Base-by-base conservation (phyloP, 2,329 filamentous ascomycete genomes). In the Diaporthe eres region DNA sequence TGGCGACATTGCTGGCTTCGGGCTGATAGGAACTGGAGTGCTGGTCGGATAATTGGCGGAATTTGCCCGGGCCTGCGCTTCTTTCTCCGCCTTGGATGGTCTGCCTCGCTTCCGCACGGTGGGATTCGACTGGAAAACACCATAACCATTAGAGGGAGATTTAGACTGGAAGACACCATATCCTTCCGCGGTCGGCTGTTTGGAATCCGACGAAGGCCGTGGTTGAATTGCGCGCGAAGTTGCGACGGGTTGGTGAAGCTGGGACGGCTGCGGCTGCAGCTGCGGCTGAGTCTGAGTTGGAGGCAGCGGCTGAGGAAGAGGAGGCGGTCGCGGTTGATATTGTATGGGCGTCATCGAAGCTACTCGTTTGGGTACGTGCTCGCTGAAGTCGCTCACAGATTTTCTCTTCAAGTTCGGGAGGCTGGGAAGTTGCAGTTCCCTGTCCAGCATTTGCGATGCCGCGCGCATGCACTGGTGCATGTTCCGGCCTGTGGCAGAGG, bases 381-480 rank as follows among this genome's bases (percentile, higher is more conserved):
- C 83, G 74, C 73, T 78, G 10, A 81, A 74, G 55, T 83, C 83
- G 71, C 77, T 77, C 19, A 81, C 75, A 0, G 82, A 80, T 58
- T 82, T 83, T 70, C 83, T 83, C 77, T 85, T 77, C 51, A 81
- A 67, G 10, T 81, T 77, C 1, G 78, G 77, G 53, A 81, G 77
- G 57, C 77, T 76, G 37, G 80, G 81, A 37, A 80, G 79, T 37
- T 78, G 79, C 61, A 81, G 75, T 6, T 79, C 79, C 53, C 75
- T 77, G 72, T 79, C 78, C 71, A 83, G 79, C 82, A 85, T 82
- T 74, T 58, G 63, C 67, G 80, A 79, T n/a, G 80, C 80, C 12
- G 82, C 82, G 61, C 80, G 79, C 34, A 79, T 77, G 75, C 83
- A 84, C 75, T 84, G 82, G 44, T 81, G 81, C 79, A 84, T 79